Evolutionary conservation across 805 yeast species (phyloP).

Genomic region (Lipomyces yamadae): DNA sequence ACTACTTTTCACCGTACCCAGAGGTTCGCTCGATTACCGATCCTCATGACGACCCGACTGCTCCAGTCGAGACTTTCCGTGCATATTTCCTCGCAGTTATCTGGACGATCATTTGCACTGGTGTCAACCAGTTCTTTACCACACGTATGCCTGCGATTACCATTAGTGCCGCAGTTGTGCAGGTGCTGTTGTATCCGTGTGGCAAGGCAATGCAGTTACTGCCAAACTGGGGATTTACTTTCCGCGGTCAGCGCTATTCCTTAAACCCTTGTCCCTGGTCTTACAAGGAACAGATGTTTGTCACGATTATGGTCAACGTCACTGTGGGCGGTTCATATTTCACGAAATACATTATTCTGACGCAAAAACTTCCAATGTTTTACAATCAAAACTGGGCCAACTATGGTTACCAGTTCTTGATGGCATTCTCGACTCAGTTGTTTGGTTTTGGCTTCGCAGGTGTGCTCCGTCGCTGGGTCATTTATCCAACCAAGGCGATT

Average conservation of each 20-base stretch:
- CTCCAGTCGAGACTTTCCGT: conserved; percentile 59
- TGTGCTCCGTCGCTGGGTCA: conserved; percentile 59
- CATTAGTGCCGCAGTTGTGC: conserved; percentile 58
- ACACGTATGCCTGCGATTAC: conserved; percentile 60
- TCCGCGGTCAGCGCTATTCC: conserved; percentile 43
- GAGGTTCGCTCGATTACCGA: conserved; percentile 73
- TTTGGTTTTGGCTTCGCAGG: conserved; percentile 74
- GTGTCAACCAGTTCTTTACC: conserved; percentile 52
- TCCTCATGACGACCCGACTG: conserved; percentile 56
- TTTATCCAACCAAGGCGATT: conserved; percentile 64
- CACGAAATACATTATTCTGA: conserved; percentile 43
- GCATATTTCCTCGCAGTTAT: conserved; percentile 54
- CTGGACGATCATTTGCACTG: conserved; percentile 36
- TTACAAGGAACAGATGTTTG: conserved; percentile 67
- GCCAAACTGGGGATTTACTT: conserved; percentile 53
- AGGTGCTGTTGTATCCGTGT: conserved; percentile 63
- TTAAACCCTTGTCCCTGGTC: conserved; percentile 66
- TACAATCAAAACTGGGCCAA: conserved; percentile 41
- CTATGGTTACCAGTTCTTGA: conserved; percentile 57
- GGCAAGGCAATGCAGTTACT: conserved; percentile 54
- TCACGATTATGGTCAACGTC: conserved; percentile 49
- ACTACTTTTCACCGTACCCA: conserved; percentile 55
- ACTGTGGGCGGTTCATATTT: conserved; percentile 25
- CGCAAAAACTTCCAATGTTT: conserved; percentile 43
- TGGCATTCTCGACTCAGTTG: conserved; percentile 61